Evolutionary conservation across 1,284 basidiomycete species (phyloP), one percentile per base, ranked within the genome.

Genomic region (Rhodotorula sp.): DNA sequence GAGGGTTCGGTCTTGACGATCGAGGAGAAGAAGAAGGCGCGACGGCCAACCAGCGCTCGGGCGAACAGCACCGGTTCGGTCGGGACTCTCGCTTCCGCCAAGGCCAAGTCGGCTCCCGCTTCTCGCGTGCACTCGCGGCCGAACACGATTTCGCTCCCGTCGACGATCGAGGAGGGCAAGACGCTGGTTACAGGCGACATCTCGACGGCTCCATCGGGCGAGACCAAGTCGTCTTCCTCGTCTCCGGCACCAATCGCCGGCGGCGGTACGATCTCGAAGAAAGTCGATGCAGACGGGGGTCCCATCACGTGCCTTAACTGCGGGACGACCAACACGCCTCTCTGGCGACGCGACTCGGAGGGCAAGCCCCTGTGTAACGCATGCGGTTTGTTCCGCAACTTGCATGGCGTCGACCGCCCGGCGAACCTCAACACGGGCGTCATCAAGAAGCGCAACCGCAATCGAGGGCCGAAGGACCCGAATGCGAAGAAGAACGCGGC

Each of bases 341-440:
- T 82, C 24, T 82, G 81, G 81, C 77, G 81, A 30, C 79, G 81
- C 24, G 81, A 81, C 62, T 78, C 79, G 24, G 79, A 81, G 44
- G 81, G 81, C 3, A 76, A 79, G 53, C 80, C 81, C 16, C 74
- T 82, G 9, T 82, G 81, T 76, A 82, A 82, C 67, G 81, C 81
- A 4, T 82, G 81, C 66, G 81, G 81, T 5, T 77, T 82, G 18
- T 82, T 82, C 78, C 77, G 80, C 56, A 81, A 81, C 67, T 71
- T 82, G 37, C 81, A 82, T 64, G 81, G 81, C 24, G 78, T 81
- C 34, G 78, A 81, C 55, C 77, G 81, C 4, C 81, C 81, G 2
- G 75, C 81, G 0, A 79, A 78, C 28, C 73, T 82, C 59, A 81
- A 81, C 69, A 81, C 80, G 24, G 81, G 81, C 61, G 78, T 81